Evolutionary conservation across 768 basidiomycete genomes (phyloP).

Genomic region (Mycena capillaripes): DNA sequence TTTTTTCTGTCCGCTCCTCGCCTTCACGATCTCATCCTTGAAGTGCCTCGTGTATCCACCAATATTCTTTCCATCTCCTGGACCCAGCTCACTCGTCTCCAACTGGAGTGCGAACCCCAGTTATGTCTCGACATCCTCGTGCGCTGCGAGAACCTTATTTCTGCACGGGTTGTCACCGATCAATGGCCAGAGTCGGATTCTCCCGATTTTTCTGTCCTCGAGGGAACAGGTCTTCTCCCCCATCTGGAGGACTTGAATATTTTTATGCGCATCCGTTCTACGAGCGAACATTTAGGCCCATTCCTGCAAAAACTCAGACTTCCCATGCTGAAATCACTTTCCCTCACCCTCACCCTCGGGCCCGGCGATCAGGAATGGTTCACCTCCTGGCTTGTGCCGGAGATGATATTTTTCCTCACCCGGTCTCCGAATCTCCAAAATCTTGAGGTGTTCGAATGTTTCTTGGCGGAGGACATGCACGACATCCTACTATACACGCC

Average conservation of each 20-base stretch:
- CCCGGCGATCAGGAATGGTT: neutral
- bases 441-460: neutral
- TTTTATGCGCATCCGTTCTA: neutral
- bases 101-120: constrained; percentile 1
- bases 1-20: constrained; percentile 5
- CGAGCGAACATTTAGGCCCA: constrained; percentile 4
- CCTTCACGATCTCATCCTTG: constrained; percentile 7
- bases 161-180: neutral
- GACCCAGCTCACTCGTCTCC: constrained; percentile 8
- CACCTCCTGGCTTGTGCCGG: neutral
- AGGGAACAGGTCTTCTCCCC: neutral
- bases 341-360: neutral
- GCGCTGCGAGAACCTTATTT: constrained; percentile 14
- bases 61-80: constrained; percentile 15
- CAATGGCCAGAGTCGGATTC: constrained; percentile 8
- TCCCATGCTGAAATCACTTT: constrained; percentile 3
- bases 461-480: neutral
- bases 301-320: constrained; percentile 13
- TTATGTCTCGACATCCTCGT: constrained; percentile 19
- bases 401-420: neutral
- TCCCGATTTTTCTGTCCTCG: too few relatives aligned
- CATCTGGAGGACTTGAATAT: constrained; percentile 11
- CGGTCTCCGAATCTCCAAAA: neutral
- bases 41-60: neutral
- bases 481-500: neutral